phyloP scores from a whole-genome alignment of 2,329 filamentous ascomycete species.

The Hymenoscyphus linearis region DNA sequence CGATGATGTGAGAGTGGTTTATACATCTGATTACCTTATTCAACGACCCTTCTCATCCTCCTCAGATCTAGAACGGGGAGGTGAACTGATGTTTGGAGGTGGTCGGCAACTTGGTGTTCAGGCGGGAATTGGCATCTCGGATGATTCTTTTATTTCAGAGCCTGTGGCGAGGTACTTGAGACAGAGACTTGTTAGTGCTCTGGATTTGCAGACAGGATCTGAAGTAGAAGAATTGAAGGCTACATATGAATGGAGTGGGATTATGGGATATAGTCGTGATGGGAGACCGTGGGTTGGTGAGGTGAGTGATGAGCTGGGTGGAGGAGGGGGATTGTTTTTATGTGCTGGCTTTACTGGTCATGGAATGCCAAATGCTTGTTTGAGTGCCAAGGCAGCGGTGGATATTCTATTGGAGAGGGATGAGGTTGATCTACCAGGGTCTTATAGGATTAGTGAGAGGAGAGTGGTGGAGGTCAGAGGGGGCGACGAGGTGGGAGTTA shows the following conservation, averaged over 20 bases:
- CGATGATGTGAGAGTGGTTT: slow-evolving; percentile 35
- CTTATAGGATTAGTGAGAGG: slow-evolving; percentile 31
- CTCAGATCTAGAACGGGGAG: slow-evolving; percentile 26
- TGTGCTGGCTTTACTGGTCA: slow-evolving; percentile 67
- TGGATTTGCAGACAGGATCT: slow-evolving; percentile 26
- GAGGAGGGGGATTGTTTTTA: slow-evolving; percentile 54
- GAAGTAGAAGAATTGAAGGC: slow-evolving; percentile 41
- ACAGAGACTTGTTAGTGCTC: slow-evolving; percentile 20
- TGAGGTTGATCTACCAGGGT: slow-evolving; percentile 40
- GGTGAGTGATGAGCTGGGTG: slow-evolving; percentile 49
- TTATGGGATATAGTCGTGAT: slow-evolving; percentile 73
- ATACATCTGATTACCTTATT: slow-evolving; percentile 66
- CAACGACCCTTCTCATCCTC: slow-evolving; percentile 52
- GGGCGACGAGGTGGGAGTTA: slow-evolving; percentile 24
- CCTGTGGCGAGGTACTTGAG: slow-evolving; percentile 32
- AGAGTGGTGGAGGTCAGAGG: slow-evolving; percentile 22
- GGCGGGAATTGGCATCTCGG: slow-evolving; percentile 51
- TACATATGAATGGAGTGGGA: slow-evolving; percentile 62
- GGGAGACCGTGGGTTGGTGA: slow-evolving; percentile 64
- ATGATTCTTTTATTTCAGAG: slow-evolving; percentile 53
- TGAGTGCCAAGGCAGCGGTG: slow-evolving; percentile 60
- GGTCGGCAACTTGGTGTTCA: slow-evolving; percentile 52
- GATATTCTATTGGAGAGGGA: slow-evolving; percentile 48
- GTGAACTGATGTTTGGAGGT: slow-evolving; percentile 51
- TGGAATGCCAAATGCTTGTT: slow-evolving; percentile 69